Conservation (phyloP, 768 basidiomycete species). For the Trametes cingulata region DNA sequence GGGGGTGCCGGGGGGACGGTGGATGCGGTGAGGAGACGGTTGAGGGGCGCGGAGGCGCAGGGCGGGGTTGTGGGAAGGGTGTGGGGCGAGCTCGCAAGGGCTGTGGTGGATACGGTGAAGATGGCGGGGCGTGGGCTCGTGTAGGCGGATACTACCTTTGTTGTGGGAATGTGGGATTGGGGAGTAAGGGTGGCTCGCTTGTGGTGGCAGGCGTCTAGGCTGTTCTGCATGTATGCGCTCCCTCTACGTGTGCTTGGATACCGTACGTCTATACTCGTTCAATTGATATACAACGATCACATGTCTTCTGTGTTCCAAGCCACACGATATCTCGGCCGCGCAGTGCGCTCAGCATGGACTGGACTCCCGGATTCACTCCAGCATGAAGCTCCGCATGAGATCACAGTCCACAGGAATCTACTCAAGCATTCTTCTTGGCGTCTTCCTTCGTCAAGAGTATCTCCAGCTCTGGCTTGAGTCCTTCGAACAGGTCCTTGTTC, state of each 20-base stretch:
- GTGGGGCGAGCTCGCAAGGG: conserved; percentile 54
- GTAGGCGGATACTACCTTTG: conserved; percentile 28
- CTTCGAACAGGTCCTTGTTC: conserved; percentile 50
- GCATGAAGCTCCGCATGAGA: no score
- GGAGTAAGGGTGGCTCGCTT: neutral
- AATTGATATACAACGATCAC: no score
- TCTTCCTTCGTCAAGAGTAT: neutral
- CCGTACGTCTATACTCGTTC: no score
- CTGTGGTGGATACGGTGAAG: conserved; percentile 63
- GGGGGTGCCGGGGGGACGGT: conserved; percentile 39
- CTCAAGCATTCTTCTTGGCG: neutral
- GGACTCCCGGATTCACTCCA: no score
- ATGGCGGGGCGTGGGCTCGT: conserved; percentile 81
- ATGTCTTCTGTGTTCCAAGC: no score
- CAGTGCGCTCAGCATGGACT: neutral
- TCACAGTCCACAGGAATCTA: neutral
- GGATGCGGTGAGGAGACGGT: conserved; percentile 57
- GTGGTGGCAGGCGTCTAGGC: neutral
- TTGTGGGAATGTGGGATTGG: neutral
- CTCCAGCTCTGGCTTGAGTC: conserved; percentile 47
- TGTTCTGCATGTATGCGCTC: neutral
- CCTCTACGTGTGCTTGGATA: neutral
- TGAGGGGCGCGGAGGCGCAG: conserved; percentile 44
- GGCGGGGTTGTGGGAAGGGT: conserved; percentile 39
- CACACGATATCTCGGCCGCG: no score